Percentiles rank a stretch among this genome's conserved stretches.
Conservation (phyloP, 805 yeast genomes). For the Yueomyces sp. region DNA sequence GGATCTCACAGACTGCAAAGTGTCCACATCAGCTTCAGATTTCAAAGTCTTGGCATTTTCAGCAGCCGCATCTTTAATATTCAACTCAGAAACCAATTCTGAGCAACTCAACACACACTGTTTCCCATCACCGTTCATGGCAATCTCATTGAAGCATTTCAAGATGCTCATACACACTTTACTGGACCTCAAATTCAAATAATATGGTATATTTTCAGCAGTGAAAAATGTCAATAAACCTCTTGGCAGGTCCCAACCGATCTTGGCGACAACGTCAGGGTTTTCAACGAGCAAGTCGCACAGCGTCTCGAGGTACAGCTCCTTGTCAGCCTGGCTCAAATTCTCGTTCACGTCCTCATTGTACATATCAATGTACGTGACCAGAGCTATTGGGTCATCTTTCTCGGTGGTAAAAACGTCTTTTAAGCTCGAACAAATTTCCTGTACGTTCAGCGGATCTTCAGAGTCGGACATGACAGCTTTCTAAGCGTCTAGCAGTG, state of each 20-base stretch:
- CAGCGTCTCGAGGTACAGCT: conserved; percentile 33
- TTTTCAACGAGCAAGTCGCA: conserved; percentile 31
- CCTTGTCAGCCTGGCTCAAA: conserved; percentile 31
- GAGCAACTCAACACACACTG: conserved; percentile 62
- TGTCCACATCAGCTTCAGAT: background rate
- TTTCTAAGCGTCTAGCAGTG: background rate
- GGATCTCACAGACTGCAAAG: background rate
- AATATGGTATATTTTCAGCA: conserved; percentile 23
- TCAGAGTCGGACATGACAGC: background rate
- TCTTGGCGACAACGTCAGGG: conserved; percentile 41
- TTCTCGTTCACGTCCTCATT: conserved; percentile 11
- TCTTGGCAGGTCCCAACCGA: conserved; percentile 89
- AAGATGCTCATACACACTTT: conserved; percentile 26
- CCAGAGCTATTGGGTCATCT: conserved; percentile 19
- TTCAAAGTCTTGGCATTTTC: background rate
- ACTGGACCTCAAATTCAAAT: conserved; percentile 11
- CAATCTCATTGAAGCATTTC: conserved; percentile 45
- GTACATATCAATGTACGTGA: conserved; percentile 18
- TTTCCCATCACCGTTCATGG: conserved; percentile 64
- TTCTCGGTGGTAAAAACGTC: conserved; percentile 14
- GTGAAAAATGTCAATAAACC: conserved; percentile 44
- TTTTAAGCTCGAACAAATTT: conserved; percentile 7
- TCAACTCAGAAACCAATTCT: conserved; percentile 36
- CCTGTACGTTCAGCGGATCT: conserved; percentile 3
- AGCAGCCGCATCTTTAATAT: conserved; percentile 4